Evolutionary conservation across 2,329 filamentous ascomycete genomes (phyloP).

Genomic region (Pezicula radicicola): DNA sequence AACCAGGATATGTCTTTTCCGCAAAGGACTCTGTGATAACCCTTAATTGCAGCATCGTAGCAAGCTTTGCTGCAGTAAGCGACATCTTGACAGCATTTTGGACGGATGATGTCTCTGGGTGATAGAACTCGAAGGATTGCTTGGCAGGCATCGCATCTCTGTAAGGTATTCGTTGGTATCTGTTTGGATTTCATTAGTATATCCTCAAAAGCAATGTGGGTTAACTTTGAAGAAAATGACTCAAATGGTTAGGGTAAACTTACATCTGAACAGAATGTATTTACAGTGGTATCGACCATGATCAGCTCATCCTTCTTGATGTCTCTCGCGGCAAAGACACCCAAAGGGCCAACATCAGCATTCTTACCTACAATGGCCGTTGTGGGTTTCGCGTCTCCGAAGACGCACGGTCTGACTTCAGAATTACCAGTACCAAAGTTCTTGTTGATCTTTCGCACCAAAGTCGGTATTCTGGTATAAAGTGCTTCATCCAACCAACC

Average conservation of each 20-base stretch:
- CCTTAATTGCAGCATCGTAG: constrained; percentile 9
- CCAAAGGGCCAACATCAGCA: constrained; percentile 22
- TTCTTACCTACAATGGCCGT: neutral
- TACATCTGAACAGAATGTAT: no score
- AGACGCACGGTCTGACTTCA: constrained; percentile 15
- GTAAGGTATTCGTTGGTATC: constrained; percentile 6
- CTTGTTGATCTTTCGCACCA: constrained; percentile 18
- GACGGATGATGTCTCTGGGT: neutral
- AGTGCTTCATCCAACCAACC: constrained; percentile 22
- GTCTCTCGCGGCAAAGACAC: constrained; percentile 21
- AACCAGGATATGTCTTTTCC: constrained; percentile 20
- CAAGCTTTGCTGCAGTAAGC: constrained; percentile 22
- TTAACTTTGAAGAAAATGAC: no score
- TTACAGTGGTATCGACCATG: constrained; percentile 17
- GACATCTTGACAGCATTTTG: constrained; percentile 16
- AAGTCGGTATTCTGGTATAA: constrained; percentile 10
- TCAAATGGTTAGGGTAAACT: no score
- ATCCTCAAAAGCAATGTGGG: no score
- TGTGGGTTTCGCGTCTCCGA: constrained; percentile 5
- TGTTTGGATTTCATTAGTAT: constrained; percentile 7
- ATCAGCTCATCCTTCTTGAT: constrained; percentile 19
- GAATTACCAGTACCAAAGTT: neutral
- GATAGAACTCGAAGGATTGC: constrained; percentile 13
- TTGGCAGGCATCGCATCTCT: constrained; percentile 24
- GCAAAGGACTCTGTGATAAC: constrained; percentile 23